phyloP scores from a whole-genome alignment of 371 early-diverging fungal species.

The Mortierella sp. region DNA sequence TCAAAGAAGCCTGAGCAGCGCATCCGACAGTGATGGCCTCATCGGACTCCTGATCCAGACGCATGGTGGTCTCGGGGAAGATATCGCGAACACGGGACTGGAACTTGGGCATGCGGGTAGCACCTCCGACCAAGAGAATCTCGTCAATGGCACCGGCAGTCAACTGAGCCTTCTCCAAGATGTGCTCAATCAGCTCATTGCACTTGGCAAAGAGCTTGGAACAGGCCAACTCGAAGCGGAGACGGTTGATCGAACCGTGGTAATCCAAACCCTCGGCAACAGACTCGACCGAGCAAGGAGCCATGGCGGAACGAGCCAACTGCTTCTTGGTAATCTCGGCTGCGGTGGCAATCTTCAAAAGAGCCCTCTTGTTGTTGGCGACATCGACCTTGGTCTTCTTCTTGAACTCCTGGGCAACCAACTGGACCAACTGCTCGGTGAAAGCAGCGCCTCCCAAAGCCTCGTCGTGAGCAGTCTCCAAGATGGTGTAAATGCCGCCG shows the following conservation, averaged over 20 bases:
- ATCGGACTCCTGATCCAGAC: constrained; percentile 87
- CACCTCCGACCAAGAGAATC: constrained; percentile 97
- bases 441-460: constrained; percentile 94
- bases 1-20: constrained; percentile 93
- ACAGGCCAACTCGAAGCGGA: constrained; percentile 93
- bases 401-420: constrained; percentile 91
- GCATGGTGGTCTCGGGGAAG: constrained; percentile 89
- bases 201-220: constrained; percentile 85
- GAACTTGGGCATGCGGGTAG: constrained; percentile 98
- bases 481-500: constrained; percentile 92
- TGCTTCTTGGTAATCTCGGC: constrained; percentile 96
- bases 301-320: constrained; percentile 86
- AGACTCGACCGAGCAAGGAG: constrained; percentile 94
- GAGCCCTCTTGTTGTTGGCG: constrained; percentile 77
- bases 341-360: constrained; percentile 86
- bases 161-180: constrained; percentile 55
- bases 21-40: constrained; percentile 99
- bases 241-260: constrained; percentile 87
- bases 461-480: constrained; percentile 87
- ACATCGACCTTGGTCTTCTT: constrained; percentile 89
- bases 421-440: constrained; percentile 89
- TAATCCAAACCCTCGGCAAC: constrained; percentile 96
- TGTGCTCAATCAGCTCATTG: constrained; percentile 79
- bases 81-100: constrained; percentile 83
- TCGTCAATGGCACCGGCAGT: constrained; percentile 75